Base-by-base conservation (phyloP, 306 rosid species). In the Calophaca sinica region DNA sequence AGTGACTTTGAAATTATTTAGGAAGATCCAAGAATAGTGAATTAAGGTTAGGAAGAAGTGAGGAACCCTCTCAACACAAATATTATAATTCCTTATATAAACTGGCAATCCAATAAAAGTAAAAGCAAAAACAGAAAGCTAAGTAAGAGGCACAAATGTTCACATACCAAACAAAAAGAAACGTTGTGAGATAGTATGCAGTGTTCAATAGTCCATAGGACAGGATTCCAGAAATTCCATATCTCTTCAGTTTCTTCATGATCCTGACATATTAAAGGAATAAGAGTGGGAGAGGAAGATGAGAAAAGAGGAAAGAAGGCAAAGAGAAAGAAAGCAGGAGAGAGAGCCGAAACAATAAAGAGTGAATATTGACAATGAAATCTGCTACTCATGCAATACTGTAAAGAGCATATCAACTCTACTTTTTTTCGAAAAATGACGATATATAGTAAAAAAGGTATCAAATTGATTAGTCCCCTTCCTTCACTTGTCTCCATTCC, bases 161-260 rank as follows among this genome's bases (percentile, higher is more conserved):
- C 26, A 80, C 93, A 80, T 80, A 90, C 96, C 98, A 90, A n/a
- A 90, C 98, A 77, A 93, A 29, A 36, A 94, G 90, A 82, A 94
- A 94, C 0, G 97, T 87, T 8, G 86, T 70, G 54, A 88, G 91
- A 85, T 91, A 91, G 89, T 94, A 94, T 72, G 73, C 91, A 46
- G 98, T 91, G 79, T 94, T 94, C 75, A 94, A 52, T 60, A 94
- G 84, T 52, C 97, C 97, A 55, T 94, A 91, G 4, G 97, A 88
- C 69, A 91, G 85, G 79, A 94, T 69, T 68, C 97, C 98, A 13
- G 97, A 86, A 77, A 88, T 48, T 57, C 97, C 97, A 60, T 91
- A 90, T 85, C 94, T 86, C 85, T 75, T 88, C 76, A 94, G 74
- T 76, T 83, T 87, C 84, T 78, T 69, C 82, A 85, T 75, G 63